Base-by-base conservation (phyloP, 2,329 filamentous ascomycete species). In the Colletotrichum tanaceti region DNA sequence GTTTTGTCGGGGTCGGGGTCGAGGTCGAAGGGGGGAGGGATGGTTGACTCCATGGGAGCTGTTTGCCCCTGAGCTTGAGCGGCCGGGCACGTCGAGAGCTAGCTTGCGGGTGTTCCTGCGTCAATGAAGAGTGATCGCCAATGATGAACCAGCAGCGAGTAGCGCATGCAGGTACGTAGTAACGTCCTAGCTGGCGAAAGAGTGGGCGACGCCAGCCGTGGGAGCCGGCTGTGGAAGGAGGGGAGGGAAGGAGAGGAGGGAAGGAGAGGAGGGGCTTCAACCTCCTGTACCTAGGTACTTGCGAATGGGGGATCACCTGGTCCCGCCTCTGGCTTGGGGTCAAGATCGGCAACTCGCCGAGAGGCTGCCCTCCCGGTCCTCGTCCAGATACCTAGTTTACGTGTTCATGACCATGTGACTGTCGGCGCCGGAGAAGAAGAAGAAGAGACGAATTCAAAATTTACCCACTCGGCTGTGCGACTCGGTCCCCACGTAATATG, bases 171-270 rank as follows among this genome's bases (percentile, higher is more conserved):
- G n/a, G n/a, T n/a, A n/a, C n/a, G n/a, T n/a, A n/a, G n/a, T 20
- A 20, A 39, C 59, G 28, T 35, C 32, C 32, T 10, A 16, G 35
- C 32, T 20, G 13, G 41, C n/a, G 41, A 35, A 52, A 54, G 35
- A 32, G 63, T 39, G 59, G 49, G 53, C 59, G 16, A 52, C 59
- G 44, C 24, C 28, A 41, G n/a, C 44, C 63, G 52, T 52, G 52
- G 44, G 59, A 63, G 49, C 16, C 6, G 13, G 6, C 13, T 18
- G 41, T 18, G 6, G 18, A 1, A 44, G 18, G 5, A 44, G 18
- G 6, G 18, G 16, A 18, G 24, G 24, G 24, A 4, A 24, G 24
- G 6, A 9, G 5, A 44, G 18, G 6, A n/a, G n/a, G 18, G 16
- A 18, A n/a, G 18, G 6, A 9, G 5, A 18, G 32, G 32, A 35